Evolutionary conservation across 305 asterid species (phyloP).

Genomic region (Stenogyne calaminthoides): DNA sequence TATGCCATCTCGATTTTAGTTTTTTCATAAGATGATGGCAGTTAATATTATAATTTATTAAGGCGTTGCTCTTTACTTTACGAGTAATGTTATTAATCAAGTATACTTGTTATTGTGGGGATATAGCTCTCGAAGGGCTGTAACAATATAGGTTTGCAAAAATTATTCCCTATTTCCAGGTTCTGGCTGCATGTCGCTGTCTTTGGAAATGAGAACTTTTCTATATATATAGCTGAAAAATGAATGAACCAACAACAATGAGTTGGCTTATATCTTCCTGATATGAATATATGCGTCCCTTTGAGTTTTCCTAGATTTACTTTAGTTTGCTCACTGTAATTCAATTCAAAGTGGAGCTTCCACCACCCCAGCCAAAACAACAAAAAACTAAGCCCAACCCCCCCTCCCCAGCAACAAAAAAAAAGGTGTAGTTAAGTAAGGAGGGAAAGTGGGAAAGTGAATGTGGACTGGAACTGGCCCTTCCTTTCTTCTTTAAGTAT

Average conservation of each 20-base stretch:
- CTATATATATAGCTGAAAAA: neutral
- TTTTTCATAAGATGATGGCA: neutral
- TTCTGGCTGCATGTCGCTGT: neutral
- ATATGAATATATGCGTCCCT: neutral
- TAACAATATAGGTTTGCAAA: neutral
- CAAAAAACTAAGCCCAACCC: neutral
- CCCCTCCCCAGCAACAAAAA: neutral
- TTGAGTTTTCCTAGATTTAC: neutral
- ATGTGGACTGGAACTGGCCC: neutral
- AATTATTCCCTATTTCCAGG: neutral
- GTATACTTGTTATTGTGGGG: neutral
- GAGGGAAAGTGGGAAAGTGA: no score
- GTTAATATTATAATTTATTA: neutral
- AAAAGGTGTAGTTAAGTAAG: neutral
- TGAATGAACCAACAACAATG: neutral
- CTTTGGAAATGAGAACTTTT: neutral
- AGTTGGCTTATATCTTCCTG: neutral
- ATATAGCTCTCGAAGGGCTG: neutral
- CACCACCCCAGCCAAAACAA: neutral
- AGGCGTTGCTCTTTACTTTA: neutral
- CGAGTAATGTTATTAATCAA: neutral
- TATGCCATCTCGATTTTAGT: conserved; percentile 2
- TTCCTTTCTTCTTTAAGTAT: neutral
- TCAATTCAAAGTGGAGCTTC: neutral
- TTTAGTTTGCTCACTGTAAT: neutral